Conservation (phyloP, 179 eudicot species). For the Patellifolia procumbens region DNA sequence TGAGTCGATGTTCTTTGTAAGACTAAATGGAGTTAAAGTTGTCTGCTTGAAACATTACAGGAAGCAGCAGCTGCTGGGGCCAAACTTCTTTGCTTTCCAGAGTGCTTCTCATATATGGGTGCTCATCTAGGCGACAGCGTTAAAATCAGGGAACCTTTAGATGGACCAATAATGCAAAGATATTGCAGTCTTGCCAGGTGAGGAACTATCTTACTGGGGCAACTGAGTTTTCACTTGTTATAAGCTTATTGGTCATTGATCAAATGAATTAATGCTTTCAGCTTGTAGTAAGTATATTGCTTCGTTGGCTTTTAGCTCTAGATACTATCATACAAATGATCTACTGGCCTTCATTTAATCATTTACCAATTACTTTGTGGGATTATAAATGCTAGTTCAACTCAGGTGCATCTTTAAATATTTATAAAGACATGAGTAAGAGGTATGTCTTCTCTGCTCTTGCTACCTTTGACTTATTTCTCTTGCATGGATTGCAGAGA, state of each 20-base stretch:
- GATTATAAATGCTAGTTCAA: background rate
- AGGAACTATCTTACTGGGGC: background rate
- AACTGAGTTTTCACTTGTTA: background rate
- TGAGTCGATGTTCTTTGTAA: background rate
- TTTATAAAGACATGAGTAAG: background rate
- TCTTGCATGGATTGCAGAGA: conserved; percentile 50
- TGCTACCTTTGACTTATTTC: background rate
- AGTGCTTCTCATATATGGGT: conserved; percentile 81
- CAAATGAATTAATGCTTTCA: background rate
- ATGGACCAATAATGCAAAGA: conserved; percentile 76
- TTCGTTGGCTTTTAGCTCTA: background rate
- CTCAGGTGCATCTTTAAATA: conserved; percentile 5
- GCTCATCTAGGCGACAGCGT: conserved; percentile 65
- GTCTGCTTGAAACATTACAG: conserved; percentile 34
- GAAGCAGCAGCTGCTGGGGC: conserved; percentile 93
- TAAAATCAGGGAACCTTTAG: conserved; percentile 67
- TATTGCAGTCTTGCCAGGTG: conserved; percentile 89
- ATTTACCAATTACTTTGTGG: background rate
- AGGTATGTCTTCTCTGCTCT: background rate
- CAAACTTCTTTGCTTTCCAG: conserved; percentile 84
- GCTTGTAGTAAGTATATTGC: background rate
- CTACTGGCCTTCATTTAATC: background rate
- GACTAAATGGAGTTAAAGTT: background rate
- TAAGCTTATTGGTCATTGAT: background rate
- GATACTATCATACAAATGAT: conserved; percentile 4